Base-by-base conservation (phyloP, 257 asterid species). In the Gentiana straminea region DNA sequence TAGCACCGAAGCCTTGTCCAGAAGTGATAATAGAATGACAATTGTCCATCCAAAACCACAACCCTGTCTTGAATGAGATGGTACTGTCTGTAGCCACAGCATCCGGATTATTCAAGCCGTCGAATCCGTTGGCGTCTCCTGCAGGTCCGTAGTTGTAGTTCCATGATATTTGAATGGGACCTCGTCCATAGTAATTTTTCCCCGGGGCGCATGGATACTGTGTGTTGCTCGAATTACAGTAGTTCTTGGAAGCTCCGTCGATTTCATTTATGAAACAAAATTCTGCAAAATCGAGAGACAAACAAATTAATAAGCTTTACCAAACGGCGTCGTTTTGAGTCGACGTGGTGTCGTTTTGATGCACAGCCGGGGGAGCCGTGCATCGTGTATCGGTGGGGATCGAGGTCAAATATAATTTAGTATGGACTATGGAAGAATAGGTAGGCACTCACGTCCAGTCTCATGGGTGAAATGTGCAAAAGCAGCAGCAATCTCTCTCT, bases 11-110 rank as follows among this genome's bases (percentile, higher is more conserved):
- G 0, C 61, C 61, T 57, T 57, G 61, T 0, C 61, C 61, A 13
- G 61, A 57, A 39, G 37, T 57, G 50, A 57, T 57, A 2, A 57
- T 8, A 57, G 61, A 49, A 50, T 49, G 64, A 5, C 53, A 49
- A 50, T 60, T 49, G 57, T 60, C 50, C 64, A 49, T 49, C 64
- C 64, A 60, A 50, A 5, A 60, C 64, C 64, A 60, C 11, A 60
- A 24, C 10, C 49, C 64, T 9, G 64, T 60, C 64, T 24, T 60
- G 64, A 60, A 60, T 4, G 64, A 37, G 13, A 63, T 10, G 3
- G 13, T 52, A 5, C 5, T 44, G 48, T 56, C 51, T 4, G 51
- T 57, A 2, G 64, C 64, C 2, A 60, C 64, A 0, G 0, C 34
- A 24, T 60, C 64, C 1, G 61, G 61, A 9, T 41, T 57, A 49